Percentiles rank a stretch among this genome's conserved stretches.
phyloP scores from a whole-genome alignment of 1,284 basidiomycete species.

The Calocybe gambosa region DNA sequence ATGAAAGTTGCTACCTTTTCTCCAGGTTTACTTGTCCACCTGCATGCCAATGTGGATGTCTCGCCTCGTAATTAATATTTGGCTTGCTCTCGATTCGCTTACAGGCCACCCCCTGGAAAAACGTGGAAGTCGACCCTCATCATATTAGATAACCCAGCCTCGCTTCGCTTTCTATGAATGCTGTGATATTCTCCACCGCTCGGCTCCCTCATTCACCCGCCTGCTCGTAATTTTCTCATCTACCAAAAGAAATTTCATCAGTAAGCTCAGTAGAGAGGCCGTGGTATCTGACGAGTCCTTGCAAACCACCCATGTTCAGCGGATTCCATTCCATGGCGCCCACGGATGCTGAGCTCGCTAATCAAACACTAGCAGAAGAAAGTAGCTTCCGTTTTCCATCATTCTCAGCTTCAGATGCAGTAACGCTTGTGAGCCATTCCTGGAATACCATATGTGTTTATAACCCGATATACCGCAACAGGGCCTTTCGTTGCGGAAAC shows the following conservation, averaged over 20 bases:
- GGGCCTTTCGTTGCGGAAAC: conserved; percentile 73
- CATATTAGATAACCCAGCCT: conserved; percentile 20
- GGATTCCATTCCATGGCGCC: conserved; percentile 55
- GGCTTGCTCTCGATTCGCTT: background rate
- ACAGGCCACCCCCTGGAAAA: conserved; percentile 10
- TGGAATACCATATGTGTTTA: background rate
- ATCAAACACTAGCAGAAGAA: conserved; percentile 64
- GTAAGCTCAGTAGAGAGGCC: background rate
- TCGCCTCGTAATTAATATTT: background rate
- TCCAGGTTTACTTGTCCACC: too few relatives aligned
- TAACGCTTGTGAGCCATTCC: conserved; percentile 47
- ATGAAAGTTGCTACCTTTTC: too few relatives aligned
- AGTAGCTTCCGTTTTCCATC: conserved; percentile 59
- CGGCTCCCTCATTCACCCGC: conserved; percentile 16
- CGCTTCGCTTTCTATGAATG: conserved; percentile 12
- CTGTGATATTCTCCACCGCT: conserved; percentile 10
- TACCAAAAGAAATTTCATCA: background rate
- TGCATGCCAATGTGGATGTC: too few relatives aligned
- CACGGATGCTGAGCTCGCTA: conserved; percentile 66
- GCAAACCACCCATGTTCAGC: conserved; percentile 34
- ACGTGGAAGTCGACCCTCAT: conserved; percentile 12
- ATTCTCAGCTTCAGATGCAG: conserved; percentile 70
- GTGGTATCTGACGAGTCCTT: background rate
- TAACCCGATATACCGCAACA: conserved; percentile 14
- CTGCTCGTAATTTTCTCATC: conserved; percentile 3